Evolutionary conservation across 1,139 yeast genomes (phyloP), one percentile per base, ranked within the genome.

Genomic region (Diutina sp.): DNA sequence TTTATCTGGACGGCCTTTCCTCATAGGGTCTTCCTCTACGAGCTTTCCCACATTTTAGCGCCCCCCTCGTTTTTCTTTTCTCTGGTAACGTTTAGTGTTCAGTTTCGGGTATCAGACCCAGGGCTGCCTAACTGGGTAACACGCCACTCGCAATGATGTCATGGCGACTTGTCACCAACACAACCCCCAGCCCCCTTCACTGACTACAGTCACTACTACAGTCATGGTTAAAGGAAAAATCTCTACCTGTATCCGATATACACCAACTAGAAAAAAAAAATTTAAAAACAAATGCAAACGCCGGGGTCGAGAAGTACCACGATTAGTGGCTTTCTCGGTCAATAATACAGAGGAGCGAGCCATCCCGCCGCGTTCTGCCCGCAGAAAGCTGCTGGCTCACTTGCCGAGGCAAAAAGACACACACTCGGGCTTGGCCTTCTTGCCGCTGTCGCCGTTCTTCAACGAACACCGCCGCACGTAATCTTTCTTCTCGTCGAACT

Each of bases 401-500:
- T 28, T 25, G 16, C 51, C 51, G 16, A 47, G 38, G 8, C 51
- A 47, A 16, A 47, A 47, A 14, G 51, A 47, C 51, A 47, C 51
- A 16, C 51, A 47, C 30, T 47, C 51, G 29, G 51, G 51, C 51
- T 47, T 47, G 35, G 29, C 30, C 51, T 47, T 47, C 21, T 47
- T 47, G 38, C 32, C 7, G 16, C 51, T 30, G 21, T 47, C 51
- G 8, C 38, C 21, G 21, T 47, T 47, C 30, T 47, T 47, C 35
- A 47, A 28, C 35, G 51, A 47, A 21, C 51, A 47, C 51, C 51
- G 51, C n/a, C 51, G 51, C 29, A 47, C 51, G 12, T 47, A 47
- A 21, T 47, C 51, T 30, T 47, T 47, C 51, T 47, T 47, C 30
- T 47, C 51, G n/a, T 47, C 51, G 30, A 47, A 47, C 30, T 47